phyloP scores from a whole-genome alignment of 2,329 filamentous ascomycete genomes.

The Cyanodermella asteris region DNA sequence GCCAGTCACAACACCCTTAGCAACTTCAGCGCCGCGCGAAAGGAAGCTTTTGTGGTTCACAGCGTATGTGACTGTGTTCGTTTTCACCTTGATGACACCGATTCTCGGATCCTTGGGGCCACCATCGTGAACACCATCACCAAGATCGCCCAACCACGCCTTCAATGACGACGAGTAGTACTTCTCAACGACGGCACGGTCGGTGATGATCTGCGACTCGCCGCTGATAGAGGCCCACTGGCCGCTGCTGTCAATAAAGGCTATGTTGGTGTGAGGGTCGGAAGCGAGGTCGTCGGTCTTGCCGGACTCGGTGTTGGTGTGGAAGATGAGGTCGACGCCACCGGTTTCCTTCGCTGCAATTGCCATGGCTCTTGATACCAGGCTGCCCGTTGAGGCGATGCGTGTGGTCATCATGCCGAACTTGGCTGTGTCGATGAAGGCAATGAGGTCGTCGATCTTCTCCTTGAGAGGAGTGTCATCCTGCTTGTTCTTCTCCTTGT shows the following conservation, averaged over 20 bases:
- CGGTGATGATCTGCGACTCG: constrained; percentile 43
- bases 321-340: constrained; percentile 67
- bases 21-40: constrained; percentile 45
- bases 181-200: constrained; percentile 46
- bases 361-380: constrained; percentile 73
- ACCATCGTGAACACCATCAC: constrained; percentile 65
- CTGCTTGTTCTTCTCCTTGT: constrained; percentile 54
- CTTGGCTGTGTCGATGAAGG: constrained; percentile 52
- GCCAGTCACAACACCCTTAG: constrained; percentile 53
- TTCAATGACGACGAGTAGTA: constrained; percentile 55
- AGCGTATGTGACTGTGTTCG: constrained; percentile 51
- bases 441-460: constrained; percentile 52
- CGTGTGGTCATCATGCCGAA: constrained; percentile 80
- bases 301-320: constrained; percentile 75
- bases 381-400: constrained; percentile 37
- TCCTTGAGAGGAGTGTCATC: constrained; percentile 46
- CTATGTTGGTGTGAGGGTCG: constrained; percentile 57
- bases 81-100: constrained; percentile 56
- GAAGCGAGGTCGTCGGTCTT: constrained; percentile 62
- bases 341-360: constrained; percentile 56
- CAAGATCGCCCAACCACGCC: constrained; percentile 71
- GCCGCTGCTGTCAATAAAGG: constrained; percentile 53
- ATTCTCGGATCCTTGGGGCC: constrained; percentile 64
- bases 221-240: constrained; percentile 82
- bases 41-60: constrained; percentile 40